Evolutionary conservation across 2,329 filamentous ascomycete genomes (phyloP), one percentile per base, ranked within the genome.

Genomic region (Verticillium nubilum): DNA sequence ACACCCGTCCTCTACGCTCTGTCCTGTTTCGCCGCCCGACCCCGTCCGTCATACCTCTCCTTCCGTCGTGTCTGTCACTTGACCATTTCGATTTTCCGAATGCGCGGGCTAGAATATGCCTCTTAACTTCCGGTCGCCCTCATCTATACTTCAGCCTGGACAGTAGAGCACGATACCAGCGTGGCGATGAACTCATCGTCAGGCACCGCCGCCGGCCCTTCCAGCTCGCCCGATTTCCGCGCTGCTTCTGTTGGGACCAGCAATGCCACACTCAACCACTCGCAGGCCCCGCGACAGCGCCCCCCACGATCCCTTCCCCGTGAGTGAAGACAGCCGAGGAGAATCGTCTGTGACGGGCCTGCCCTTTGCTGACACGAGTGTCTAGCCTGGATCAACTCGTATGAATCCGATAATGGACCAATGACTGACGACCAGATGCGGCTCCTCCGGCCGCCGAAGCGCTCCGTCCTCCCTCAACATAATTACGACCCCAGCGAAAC

Each of bases 361-460:
- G 37, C 25, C 19, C 31, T 12, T 56, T 27, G 23, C 33, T 31
- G 17, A 26, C 33, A 26, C 12, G 2, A n/a, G 53, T 56, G 57
- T 56, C 60, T 61, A 81, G 79, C 80, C 37, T 82, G 79, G 79
- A 79, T 82, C 60, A 74, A 76, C 61, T 79, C 79, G 12, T 80
- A 80, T 67, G 74, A 80, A 63, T 71, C 70, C 31, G 67, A 72
- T 54, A 72, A 76, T 62, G 77, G 77, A 29, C 65, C 68, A 10
- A 69, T 70, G 4, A 69, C 68, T 58, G 70, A 74, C 7, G 72
- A 76, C 35, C 76, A 78, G 62, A 69, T 76, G 25, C 68, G 69
- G 26, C 68, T 77, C 19, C 68, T 80, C 15, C 71, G 65, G 52
- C 71, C 71, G 27, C 79, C 78, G 1, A 67, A 68, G 1, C 73